These are phyloP conservation scores for Clitoria ternatea DNA, from an alignment of 306 rosid species.

Conservation along the genomic window DNA sequence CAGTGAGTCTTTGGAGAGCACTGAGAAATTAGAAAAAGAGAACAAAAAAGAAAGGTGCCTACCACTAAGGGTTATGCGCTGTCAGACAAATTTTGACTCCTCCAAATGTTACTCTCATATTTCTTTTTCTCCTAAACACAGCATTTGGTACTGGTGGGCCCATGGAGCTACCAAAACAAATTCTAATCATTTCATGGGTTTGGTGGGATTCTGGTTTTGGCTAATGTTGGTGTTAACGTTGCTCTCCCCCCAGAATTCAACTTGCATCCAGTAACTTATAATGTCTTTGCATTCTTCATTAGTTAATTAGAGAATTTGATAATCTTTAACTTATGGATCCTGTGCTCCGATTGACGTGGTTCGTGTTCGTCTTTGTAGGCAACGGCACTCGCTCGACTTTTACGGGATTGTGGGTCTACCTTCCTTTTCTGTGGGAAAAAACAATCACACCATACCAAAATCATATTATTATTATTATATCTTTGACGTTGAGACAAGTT, in stretches of 20 bases:
- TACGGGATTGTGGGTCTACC: conserved; percentile 8
- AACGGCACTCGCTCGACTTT: not conserved
- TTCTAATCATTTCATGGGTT: not conserved
- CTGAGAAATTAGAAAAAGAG: conserved; percentile 33
- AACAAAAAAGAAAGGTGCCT: conserved; percentile 39
- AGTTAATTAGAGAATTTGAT: too few species aligned
- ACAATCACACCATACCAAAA: too few species aligned
- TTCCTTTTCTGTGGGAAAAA: conserved; percentile 29
- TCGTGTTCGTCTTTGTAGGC: not conserved
- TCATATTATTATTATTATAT: too few species aligned
- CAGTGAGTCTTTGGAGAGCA: conserved; percentile 35
- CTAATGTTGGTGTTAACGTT: not conserved
- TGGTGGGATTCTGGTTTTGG: conserved; percentile 13
- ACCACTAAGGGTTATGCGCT: conserved; percentile 46
- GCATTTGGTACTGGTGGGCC: conserved; percentile 17
- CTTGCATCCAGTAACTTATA: too few species aligned
- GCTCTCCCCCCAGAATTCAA: too few species aligned
- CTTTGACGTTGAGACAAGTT: too few species aligned
- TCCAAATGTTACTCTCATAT: conserved; percentile 28
- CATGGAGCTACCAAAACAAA: conserved; percentile 25
- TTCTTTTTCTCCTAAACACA: conserved; percentile 29
- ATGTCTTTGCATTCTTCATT: too few species aligned
- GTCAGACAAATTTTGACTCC: conserved; percentile 42
- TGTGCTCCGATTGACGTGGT: not conserved
- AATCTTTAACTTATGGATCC: not conserved